Evolutionary conservation across 805 yeast species (phyloP).

Genomic region (Nakazawaea molendinolei): DNA sequence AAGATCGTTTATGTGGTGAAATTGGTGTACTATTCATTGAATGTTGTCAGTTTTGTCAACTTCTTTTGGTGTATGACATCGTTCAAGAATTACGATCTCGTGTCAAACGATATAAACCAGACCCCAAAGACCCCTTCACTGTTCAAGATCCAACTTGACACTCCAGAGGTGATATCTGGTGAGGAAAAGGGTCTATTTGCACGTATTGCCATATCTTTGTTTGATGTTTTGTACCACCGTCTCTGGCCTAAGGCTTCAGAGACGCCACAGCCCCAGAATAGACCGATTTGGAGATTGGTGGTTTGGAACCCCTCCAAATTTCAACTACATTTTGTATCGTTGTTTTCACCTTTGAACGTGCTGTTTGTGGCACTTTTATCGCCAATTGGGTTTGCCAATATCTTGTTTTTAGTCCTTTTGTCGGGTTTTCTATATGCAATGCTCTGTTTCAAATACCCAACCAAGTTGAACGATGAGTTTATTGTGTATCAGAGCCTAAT

Average conservation of each 20-base stretch:
- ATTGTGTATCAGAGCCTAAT: constrained; percentile 53
- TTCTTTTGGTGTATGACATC: constrained; percentile 7
- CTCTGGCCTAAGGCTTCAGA: neutral
- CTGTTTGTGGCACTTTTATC: constrained; percentile 26
- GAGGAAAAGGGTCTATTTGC: neutral
- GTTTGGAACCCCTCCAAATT: constrained; percentile 68
- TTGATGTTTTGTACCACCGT: too few relatives aligned
- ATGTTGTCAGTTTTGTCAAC: constrained; percentile 4
- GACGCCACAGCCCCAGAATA: neutral
- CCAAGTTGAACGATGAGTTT: constrained; percentile 49
- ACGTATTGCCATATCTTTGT: too few relatives aligned
- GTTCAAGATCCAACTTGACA: constrained; percentile 8
- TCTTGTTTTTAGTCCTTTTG: constrained; percentile 29
- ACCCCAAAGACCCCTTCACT: constrained; percentile 11
- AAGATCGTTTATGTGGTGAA: neutral
- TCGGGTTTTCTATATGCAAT: constrained; percentile 32
- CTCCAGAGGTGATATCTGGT: neutral
- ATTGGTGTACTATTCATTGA: constrained; percentile 1
- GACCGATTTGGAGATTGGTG: constrained; percentile 38
- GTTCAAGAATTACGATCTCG: constrained; percentile 11
- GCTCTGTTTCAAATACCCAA: constrained; percentile 37
- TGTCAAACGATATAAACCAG: constrained; percentile 8
- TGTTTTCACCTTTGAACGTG: constrained; percentile 55
- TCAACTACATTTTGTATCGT: constrained; percentile 40
- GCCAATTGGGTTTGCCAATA: constrained; percentile 14